Base-by-base conservation (phyloP, 2,329 filamentous ascomycete species). In the Hyphodiscus sp. region DNA sequence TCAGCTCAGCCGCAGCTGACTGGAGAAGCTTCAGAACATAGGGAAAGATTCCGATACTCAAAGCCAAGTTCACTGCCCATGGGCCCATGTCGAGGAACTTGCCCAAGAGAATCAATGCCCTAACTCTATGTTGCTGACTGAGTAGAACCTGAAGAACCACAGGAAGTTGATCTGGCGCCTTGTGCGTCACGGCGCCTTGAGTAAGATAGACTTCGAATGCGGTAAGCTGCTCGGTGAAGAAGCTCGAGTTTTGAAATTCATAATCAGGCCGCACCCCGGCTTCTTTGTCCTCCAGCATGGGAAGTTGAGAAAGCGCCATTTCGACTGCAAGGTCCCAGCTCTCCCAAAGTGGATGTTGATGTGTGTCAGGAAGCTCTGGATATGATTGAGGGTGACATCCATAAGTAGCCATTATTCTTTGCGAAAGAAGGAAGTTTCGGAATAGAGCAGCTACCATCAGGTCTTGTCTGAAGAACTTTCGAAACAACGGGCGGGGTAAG, bases 391-490 rank as follows among this genome's bases (percentile, higher is more conserved):
- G 94, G 66, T 95, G 90, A 67, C 94, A 99, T 61, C 95, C 91
- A 67, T 97, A 96, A 1, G 91, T 89, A 55, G 88, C 85, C 94
- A 99, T 97, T 63, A 99, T 87, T 60, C 94, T 83, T 70, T 99
- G 94, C 2, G 91, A 90, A 2, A 99, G 80, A 1, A 99, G 79
- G 67, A 97, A 97, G 68, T 99, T 99, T 50, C 94, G 83, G 71
- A 97, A 99, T 8, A 99, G 75, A 1, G 94, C 94, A 13, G 94
- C 94, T n/a, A 99, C 94, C 91, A 99, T 97, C 13, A 99, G 78
- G 69, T 99, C 94, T 69, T 99, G 94, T 43, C 94, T 78, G 71
- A 99, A 99, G 56, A 97, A 89, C 70, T 96, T 96, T 71, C 95
- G 91, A 73, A 99, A 99, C 11, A 96, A 75, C 19, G 91, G 83